Percentiles rank a stretch among this genome's conserved stretches.
Conservation (phyloP, 306 rosid genomes). For the Fragaria nilgerrensis region DNA sequence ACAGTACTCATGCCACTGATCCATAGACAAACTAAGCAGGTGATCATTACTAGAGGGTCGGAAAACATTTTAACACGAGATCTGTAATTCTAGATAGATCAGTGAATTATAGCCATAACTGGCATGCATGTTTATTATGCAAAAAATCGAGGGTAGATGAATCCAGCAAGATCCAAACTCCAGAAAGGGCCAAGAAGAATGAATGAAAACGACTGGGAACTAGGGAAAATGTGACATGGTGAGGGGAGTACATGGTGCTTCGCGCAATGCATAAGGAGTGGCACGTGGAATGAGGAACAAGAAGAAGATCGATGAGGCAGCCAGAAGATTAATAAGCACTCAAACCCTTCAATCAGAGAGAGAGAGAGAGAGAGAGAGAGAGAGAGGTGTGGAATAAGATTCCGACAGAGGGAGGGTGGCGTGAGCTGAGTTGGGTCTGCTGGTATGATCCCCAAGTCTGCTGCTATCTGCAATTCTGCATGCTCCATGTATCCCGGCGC, state of each 20-base stretch:
- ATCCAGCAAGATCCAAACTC: not conserved
- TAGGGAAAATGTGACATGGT: slow-evolving; percentile 34
- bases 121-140: not conserved
- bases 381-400: not conserved
- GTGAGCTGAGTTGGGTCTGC: slow-evolving; percentile 23
- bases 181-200: not conserved
- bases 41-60: not conserved
- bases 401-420: slow-evolving; percentile 38
- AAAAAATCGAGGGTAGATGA: not conserved
- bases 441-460: slow-evolving; percentile 13
- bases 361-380: not conserved
- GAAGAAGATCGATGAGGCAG: not conserved
- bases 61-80: not conserved
- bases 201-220: not conserved
- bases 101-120: not conserved
- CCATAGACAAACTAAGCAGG: not conserved
- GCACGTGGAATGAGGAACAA: slow-evolving; percentile 38
- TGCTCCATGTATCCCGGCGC: slow-evolving; percentile 21
- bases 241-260: slow-evolving; percentile 22
- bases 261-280: slow-evolving; percentile 27
- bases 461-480: slow-evolving; percentile 14
- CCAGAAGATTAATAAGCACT: not conserved
- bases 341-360: not conserved
- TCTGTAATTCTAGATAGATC: not conserved
- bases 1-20: slow-evolving; percentile 1